Evolutionary conservation across 257 asterid species (phyloP), one percentile per base, ranked within the genome.

Genomic region (Przewalskia tangutica): DNA sequence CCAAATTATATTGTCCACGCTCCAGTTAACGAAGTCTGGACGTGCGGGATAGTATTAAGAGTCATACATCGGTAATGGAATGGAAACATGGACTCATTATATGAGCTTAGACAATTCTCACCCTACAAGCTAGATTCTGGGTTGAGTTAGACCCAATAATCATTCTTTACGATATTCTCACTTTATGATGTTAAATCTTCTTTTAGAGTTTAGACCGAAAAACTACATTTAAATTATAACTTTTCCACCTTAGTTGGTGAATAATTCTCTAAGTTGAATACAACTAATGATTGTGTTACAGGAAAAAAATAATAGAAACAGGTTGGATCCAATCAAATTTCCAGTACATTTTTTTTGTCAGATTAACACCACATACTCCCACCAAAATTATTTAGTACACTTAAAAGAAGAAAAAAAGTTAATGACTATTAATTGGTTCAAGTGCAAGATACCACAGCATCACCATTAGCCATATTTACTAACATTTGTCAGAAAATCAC

Each of bases 321-420:
- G 81, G 77, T 85, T 38, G 86, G 89, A 87, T 88, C 84, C 85
- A 79, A 89, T 87, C 81, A 90, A 78, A 77, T 82, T 40, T 80
- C 91, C 93, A 90, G 90, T 91, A 87, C 23, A 80, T 64, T 76
- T 70, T 59, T 53, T 60, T 38, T 75, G 85, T 84, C 88, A 82
- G 71, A 60, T 23, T 77, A 65, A 68, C 50, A 83, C 82, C 88
- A 70, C 89, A 80, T 79, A 82, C 77, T 86, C 83, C 89, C 88
- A 88, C 85, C 75, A 75, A 50, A 79, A 77, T 81, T 62, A 9
- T 27, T 79, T 81, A 51, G 63, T 54, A 27, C 70, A 55, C 70
- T 82, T 6, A 32, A 42, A 54, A n/a, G 27, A 42, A 59, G 36
- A 64, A 82, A 36, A 50, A 78, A 27, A 46, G 77, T 36, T 16